Conservation (phyloP, 202 grass and related monocot genomes). For the Hordeum pubiflorum region DNA sequence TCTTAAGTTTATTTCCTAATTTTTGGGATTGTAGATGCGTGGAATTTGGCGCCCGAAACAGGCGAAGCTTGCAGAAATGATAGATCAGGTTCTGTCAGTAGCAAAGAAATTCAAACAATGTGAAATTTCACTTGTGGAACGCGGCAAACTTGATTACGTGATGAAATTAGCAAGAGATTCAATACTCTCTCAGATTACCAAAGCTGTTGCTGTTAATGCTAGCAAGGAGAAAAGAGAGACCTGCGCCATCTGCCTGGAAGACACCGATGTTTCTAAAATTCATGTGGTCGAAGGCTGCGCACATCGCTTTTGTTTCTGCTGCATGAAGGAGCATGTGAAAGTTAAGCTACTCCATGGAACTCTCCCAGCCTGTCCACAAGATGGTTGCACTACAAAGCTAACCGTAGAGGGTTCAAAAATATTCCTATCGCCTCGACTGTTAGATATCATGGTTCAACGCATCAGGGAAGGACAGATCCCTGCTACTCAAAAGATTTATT, state of each 20-base stretch:
- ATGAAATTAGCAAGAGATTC: constrained; percentile 53
- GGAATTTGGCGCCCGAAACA: constrained; percentile 39
- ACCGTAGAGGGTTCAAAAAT: constrained; percentile 37
- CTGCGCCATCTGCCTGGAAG: constrained; percentile 65
- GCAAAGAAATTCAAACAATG: constrained; percentile 43
- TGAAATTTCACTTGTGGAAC: constrained; percentile 30
- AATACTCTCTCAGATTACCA: constrained; percentile 37
- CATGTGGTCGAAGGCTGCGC: constrained; percentile 36
- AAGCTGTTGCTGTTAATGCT: constrained; percentile 15
- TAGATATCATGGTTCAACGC: constrained; percentile 49
- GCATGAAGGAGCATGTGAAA: constrained; percentile 71
- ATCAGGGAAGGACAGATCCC: constrained; percentile 56
- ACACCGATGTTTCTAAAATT: constrained; percentile 48
- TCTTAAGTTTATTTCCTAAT: neutral
- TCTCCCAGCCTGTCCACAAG: constrained; percentile 54
- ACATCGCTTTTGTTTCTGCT: constrained; percentile 62
- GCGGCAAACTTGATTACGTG: constrained; percentile 33
- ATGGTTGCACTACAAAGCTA: constrained; percentile 50
- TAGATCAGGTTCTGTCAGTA: constrained; percentile 29
- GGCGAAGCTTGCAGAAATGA: constrained; percentile 27
- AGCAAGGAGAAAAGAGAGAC: constrained; percentile 39
- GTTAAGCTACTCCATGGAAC: constrained; percentile 53
- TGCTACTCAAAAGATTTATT: constrained; percentile 56
- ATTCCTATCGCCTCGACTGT: constrained; percentile 37
- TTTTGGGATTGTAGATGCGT: constrained; percentile 27